These are phyloP conservation scores for Dothideomycetidae sp. DNA, from an alignment of 2,329 filamentous ascomycete species.

Conservation along the genomic window DNA sequence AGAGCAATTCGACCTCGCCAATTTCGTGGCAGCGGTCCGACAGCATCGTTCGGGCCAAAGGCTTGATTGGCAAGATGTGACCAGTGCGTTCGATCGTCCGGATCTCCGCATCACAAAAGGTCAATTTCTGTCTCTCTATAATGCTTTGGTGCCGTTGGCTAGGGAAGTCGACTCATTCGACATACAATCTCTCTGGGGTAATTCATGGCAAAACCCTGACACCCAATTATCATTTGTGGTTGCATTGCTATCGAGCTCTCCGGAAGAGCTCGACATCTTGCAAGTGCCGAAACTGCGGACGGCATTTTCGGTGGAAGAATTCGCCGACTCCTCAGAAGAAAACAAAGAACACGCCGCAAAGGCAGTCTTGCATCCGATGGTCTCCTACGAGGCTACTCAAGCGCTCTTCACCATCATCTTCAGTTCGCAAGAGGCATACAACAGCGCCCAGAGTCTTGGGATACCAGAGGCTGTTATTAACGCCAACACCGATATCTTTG, in stretches of 20 bases:
- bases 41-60: conserved; percentile 41
- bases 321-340: conserved; percentile 44
- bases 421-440: conserved; percentile 43
- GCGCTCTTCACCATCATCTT: conserved; percentile 51
- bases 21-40: conserved; percentile 45
- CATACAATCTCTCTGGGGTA: conserved; percentile 82
- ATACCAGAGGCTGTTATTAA: conserved; percentile 49
- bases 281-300: conserved; percentile 69
- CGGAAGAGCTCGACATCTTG: conserved; percentile 65
- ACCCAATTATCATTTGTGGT: conserved; percentile 89
- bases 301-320: conserved; percentile 56
- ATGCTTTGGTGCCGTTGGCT: conserved; percentile 61
- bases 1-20: conserved; percentile 53
- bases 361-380: conserved; percentile 71
- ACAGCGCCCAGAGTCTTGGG: conserved; percentile 39
- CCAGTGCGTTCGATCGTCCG: conserved; percentile 68
- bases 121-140: conserved; percentile 72
- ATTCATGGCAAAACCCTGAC: conserved; percentile 66
- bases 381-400: conserved; percentile 70
- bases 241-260: conserved; percentile 64
- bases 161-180: conserved; percentile 51
- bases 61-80: conserved; percentile 54
- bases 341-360: conserved; percentile 46
- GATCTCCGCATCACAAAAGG: conserved; percentile 59
- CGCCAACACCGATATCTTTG: conserved; percentile 63